Conservation (phyloP, 495 filamentous ascomycete species). For the Aspergillus bridgeri region DNA sequence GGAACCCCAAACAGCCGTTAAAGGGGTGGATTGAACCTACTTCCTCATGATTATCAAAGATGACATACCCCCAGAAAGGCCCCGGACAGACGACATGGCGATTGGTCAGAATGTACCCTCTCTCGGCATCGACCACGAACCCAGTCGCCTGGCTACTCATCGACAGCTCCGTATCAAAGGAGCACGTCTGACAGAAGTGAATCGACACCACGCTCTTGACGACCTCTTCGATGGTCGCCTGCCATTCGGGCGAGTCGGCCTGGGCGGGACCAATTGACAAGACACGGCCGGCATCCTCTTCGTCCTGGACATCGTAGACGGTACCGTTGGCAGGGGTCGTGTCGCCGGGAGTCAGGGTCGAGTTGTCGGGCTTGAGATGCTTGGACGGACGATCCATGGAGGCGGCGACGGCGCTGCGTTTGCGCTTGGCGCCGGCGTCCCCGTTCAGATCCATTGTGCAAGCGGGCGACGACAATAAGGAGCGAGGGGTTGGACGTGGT, state of each 20-base stretch:
- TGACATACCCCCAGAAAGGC: constrained; percentile 95
- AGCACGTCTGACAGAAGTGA: constrained; percentile 97
- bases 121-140: constrained; percentile 95
- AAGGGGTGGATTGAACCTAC: constrained; percentile 31
- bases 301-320: constrained; percentile 47
- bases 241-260: constrained; percentile 93
- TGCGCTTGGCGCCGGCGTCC: constrained; percentile 55
- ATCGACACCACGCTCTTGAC: constrained; percentile 94
- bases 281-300: constrained; percentile 39
- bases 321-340: constrained; percentile 47
- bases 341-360: constrained; percentile 40
- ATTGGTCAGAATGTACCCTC: constrained; percentile 85
- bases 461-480: constrained; percentile 5
- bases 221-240: constrained; percentile 89
- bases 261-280: constrained; percentile 47
- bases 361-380: constrained; percentile 49
- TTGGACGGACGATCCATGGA: constrained; percentile 54
- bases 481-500: constrained; percentile 3
- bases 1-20: not conserved
- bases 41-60: constrained; percentile 98
- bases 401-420: constrained; percentile 51
- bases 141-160: constrained; percentile 93
- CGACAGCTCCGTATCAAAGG: constrained; percentile 94
- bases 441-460: constrained; percentile 51
- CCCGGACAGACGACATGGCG: constrained; percentile 95